A percentile compares a stretch with the other conserved stretches of the same genome.
phyloP scores from a whole-genome alignment of 306 rosid species.

The Sicyos baderoa region DNA sequence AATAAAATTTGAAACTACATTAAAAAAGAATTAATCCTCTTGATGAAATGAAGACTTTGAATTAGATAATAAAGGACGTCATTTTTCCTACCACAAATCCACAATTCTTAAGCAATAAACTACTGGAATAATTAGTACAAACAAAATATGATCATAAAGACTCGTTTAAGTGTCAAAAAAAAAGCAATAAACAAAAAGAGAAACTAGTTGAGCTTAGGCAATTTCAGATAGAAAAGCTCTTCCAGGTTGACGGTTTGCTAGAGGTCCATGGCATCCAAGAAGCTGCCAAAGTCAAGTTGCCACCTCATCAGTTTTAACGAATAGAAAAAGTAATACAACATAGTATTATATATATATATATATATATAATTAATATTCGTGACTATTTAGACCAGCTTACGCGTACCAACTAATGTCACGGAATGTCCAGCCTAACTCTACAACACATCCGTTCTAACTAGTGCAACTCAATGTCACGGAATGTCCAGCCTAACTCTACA shows the following conservation, averaged over 20 bases:
- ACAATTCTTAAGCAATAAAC: not conserved
- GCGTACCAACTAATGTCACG: too few relatives aligned
- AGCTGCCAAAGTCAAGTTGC: conserved; percentile 3
- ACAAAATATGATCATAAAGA: not conserved
- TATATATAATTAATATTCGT: too few relatives aligned
- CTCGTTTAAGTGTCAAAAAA: not conserved
- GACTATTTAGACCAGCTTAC: too few relatives aligned
- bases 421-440: too few relatives aligned
- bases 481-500: too few relatives aligned
- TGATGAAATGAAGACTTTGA: too few relatives aligned
- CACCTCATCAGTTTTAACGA: not conserved
- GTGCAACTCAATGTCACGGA: not conserved
- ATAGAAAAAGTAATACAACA: not conserved
- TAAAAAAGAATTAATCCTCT: too few relatives aligned
- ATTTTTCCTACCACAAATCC: not conserved
- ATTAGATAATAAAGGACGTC: too few relatives aligned
- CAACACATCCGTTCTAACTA: too few relatives aligned
- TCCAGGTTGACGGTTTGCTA: conserved; percentile 16
- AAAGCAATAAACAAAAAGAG: not conserved
- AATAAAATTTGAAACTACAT: too few relatives aligned
- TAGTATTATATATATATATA: too few relatives aligned
- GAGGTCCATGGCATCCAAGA: conserved; percentile 15
- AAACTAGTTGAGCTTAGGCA: not conserved
- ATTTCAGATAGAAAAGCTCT: conserved; percentile 4
- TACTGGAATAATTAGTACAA: not conserved